Evolutionary conservation across 441 rosid genomes (phyloP), one percentile per base, ranked within the genome.

Genomic region (Gossypium schwendimanii): DNA sequence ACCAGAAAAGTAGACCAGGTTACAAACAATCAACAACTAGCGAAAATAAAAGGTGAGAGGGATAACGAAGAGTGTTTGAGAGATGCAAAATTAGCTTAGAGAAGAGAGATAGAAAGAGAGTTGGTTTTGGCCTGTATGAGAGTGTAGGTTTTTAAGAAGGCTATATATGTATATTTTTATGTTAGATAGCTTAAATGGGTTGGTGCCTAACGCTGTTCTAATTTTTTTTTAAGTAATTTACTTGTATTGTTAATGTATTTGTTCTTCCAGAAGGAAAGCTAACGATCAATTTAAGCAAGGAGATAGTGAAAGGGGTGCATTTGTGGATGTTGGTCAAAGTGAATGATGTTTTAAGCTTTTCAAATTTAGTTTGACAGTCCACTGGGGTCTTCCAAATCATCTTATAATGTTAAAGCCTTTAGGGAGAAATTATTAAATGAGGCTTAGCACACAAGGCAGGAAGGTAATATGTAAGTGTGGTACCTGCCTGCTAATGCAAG

Each of bases 401-500:
- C 17, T 4, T n/a, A 58, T 70, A 59, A 59, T 66, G 11, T 41
- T 33, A 8, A 52, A 18, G 26, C 39, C 9, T 57, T 69, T 23
- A 20, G 28, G 23, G 8, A 23, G 11, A 11, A 21, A n/a, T 41
- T 47, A 2, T 31, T 60, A 73, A 64, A 61, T 64, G 70, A 81
- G 73, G 14, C 89, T 84, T 86, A 26, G 70, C 62, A 49, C 9
- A 70, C 69, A 87, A 87, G 94, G 2, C 67, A 78, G 91, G 90
- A 89, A 81, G 94, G 88, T 87, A 82, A 87, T 17, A 15, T 20
- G 24, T 73, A 47, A 72, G 47, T 36, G 71, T 63, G 69, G 24
- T 78, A 73, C 49, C 91, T 84, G 86, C 53, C 91, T 82, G 87
- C 78, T 59, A 86, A 75, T 72, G 81, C 81, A 84, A 89, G 90